Base-by-base conservation (phyloP, 169 alveolate genomes). In the Plasmodium coatneyi region DNA sequence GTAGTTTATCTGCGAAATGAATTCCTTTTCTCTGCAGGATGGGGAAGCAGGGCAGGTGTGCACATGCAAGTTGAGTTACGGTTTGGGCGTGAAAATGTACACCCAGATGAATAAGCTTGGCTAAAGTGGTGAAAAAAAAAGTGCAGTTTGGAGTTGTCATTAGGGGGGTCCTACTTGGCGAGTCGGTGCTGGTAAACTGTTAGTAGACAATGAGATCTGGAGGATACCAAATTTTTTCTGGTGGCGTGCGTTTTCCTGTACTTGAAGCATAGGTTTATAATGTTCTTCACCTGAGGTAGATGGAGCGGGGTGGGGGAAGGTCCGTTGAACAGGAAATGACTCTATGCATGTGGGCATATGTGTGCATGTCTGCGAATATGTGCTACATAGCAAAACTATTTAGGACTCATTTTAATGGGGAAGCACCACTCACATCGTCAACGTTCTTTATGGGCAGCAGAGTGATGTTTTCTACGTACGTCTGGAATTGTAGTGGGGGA, bases 181-280 rank as follows among this genome's bases (percentile, higher is more conserved):
- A 10, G 25, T 6, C 30, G 78, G 71, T 87, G 89, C 60, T 87
- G 93, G 32, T 87, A 87, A 54, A 87, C 93, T 16, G 89, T 87
- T 25, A 87, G 43, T 1, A 87, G 36, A 41, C 93, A 87, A n/a
- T 87, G 93, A n/a, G 93, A 87, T 28, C 93, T 87, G 10, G 93
- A 87, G 9, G 93, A 87, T 10, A 87, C 93, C 22, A 78, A 80
- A 56, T 87, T 87, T 87, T 87, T 87, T 87, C 56, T 87, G 79
- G 93, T 87, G n/a, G 89, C 86, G 34, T 87, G 28, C 4, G 93
- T 87, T 87, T 87, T 87, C 49, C 93, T 87, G 46, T 87, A 87
- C 80, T 71, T 87, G 56, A 87, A 87, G 71, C 93, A 87, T 87
- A 87, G 66, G 32, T 78, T 43, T 12, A 87, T 87, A 14, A 87